Percentiles rank a stretch among this genome's conserved stretches.
phyloP scores from a whole-genome alignment of 2,329 filamentous ascomycete genomes.

The Penicillium occitanis region DNA sequence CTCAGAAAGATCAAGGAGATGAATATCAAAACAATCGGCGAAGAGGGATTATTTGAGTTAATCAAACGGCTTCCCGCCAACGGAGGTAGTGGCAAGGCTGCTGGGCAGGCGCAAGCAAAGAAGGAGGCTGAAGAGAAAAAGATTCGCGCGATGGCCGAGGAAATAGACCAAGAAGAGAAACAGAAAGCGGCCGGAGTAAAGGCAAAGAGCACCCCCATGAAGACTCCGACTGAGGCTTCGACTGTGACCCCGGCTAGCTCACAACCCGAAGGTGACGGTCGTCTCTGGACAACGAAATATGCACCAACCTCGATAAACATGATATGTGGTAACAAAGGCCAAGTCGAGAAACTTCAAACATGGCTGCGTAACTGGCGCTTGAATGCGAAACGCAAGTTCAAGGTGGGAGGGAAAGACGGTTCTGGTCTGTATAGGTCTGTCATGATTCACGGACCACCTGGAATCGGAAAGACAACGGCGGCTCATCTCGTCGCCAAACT shows the following conservation, averaged over 20 bases:
- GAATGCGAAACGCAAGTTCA: slow-evolving; percentile 76
- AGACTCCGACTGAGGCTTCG: slow-evolving; percentile 30
- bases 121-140: slow-evolving; percentile 81
- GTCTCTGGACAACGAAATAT: slow-evolving; percentile 93
- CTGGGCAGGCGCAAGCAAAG: slow-evolving; percentile 81
- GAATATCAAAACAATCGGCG: slow-evolving; percentile 87
- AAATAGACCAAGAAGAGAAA: slow-evolving; percentile 82
- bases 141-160: slow-evolving; percentile 72
- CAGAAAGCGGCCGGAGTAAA: slow-evolving; percentile 48
- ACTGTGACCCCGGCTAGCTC: slow-evolving; percentile 33
- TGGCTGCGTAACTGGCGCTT: slow-evolving; percentile 86
- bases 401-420: slow-evolving; percentile 78
- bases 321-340: slow-evolving; percentile 90
- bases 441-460: slow-evolving; percentile 91
- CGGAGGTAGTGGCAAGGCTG: slow-evolving; percentile 84
- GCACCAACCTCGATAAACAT: slow-evolving; percentile 80
- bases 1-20: slow-evolving; percentile 78
- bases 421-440: slow-evolving; percentile 82
- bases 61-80: slow-evolving; percentile 78
- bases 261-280: slow-evolving; percentile 53
- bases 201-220: slow-evolving; percentile 49
- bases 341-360: slow-evolving; percentile 82
- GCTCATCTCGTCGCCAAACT: slow-evolving; percentile 91
- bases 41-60: slow-evolving; percentile 84
- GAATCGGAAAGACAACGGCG: slow-evolving; percentile 96